phyloP scores from a whole-genome alignment of 768 basidiomycete species.

The Trametes elegans region DNA sequence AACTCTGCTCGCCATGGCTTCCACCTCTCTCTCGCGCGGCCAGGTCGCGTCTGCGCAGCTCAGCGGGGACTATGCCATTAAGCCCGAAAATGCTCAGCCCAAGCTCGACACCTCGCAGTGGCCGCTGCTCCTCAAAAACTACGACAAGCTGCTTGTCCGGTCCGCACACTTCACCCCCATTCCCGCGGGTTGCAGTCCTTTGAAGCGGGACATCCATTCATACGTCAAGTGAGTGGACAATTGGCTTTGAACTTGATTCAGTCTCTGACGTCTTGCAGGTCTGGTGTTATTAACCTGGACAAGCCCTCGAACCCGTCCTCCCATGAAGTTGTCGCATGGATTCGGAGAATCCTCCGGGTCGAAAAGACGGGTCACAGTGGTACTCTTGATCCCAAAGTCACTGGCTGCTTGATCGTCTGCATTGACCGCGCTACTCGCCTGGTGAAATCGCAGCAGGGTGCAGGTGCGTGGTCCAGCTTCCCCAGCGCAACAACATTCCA shows the following conservation, averaged over 20 bases:
- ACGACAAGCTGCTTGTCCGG: conserved; percentile 93
- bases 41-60: conserved; percentile 75
- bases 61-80: conserved; percentile 76
- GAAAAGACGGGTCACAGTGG: conserved; percentile 99
- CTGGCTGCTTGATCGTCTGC: conserved; percentile 97
- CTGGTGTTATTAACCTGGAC: conserved; percentile 98
- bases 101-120: conserved; percentile 93
- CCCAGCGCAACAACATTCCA: neutral
- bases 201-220: conserved; percentile 88
- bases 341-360: conserved; percentile 91
- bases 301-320: conserved; percentile 99
- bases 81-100: conserved; percentile 71
- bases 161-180: conserved; percentile 99
- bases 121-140: conserved; percentile 98
- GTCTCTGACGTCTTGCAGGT: conserved; percentile 46
- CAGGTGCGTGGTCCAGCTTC: conserved; percentile 52
- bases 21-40: conserved; percentile 52
- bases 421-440: conserved; percentile 97
- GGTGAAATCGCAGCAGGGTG: conserved; percentile 98
- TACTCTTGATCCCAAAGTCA: conserved; percentile 98
- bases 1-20: conserved; percentile 37
- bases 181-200: conserved; percentile 87
- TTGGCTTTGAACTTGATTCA: neutral
- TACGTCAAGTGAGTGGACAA: conserved; percentile 76
- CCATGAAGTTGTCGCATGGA: conserved; percentile 99